Evolutionary conservation across 2,329 filamentous ascomycete species (phyloP).

Genomic region (Hypoxylon sp.): DNA sequence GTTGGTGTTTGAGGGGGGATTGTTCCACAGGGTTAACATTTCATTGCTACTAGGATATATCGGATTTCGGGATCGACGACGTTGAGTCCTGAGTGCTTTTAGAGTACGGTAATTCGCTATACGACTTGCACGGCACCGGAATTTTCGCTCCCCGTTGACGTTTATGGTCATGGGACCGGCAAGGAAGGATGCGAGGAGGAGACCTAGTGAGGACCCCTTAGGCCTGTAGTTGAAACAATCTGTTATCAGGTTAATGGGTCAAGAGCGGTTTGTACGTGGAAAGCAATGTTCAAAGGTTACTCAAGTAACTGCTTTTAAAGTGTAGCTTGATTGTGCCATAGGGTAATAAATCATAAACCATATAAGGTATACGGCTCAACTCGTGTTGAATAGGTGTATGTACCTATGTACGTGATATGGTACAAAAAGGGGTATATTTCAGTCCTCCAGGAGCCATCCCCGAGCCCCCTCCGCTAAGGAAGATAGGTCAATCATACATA

Average conservation of each 20-base stretch:
- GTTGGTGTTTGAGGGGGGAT: too few species aligned
- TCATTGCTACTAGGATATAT: constrained; percentile 13
- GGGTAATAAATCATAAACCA: too few species aligned
- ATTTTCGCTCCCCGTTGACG: constrained; percentile 3
- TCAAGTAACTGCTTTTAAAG: neutral
- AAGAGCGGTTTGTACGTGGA: neutral
- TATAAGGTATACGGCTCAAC: too few species aligned
- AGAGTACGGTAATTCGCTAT: constrained; percentile 11
- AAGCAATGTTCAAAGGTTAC: neutral
- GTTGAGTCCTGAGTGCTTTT: constrained; percentile 15
- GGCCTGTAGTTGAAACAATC: neutral
- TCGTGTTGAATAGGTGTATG: neutral
- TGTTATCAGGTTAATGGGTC: neutral
- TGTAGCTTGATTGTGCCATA: neutral
- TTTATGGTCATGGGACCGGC: neutral
- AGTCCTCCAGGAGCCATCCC: neutral
- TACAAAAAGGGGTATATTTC: neutral
- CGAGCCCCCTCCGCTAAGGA: neutral
- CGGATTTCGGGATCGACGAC: constrained; percentile 22
- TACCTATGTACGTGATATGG: neutral
- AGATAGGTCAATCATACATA: constrained; percentile 36
- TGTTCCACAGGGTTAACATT: neutral
- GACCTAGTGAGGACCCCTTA: neutral
- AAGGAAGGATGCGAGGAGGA: neutral
- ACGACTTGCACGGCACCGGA: constrained; percentile 24